phyloP scores from a whole-genome alignment of 139 green algal species.

The Diplosphaera chodatii region DNA sequence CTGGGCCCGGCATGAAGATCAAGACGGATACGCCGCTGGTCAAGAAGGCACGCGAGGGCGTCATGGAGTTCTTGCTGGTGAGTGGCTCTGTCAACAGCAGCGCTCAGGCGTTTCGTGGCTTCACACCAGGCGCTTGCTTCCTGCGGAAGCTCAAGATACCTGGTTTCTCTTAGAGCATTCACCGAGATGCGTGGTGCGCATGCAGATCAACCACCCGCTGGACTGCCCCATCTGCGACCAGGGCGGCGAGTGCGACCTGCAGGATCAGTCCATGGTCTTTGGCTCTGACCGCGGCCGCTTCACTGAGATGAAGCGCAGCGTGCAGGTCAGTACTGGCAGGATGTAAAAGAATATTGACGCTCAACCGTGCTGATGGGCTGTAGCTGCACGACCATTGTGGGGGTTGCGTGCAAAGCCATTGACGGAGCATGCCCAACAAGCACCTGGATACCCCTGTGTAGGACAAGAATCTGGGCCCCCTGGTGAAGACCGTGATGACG shows the following conservation, averaged over 20 bases:
- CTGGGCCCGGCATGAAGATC: conserved; percentile 91
- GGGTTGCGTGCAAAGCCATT: no score
- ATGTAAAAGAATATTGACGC: no score
- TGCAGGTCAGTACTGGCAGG: conserved; percentile 42
- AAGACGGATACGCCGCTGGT: conserved; percentile 91
- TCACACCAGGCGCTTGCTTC: no score
- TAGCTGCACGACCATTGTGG: no score
- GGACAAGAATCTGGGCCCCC: conserved; percentile 95
- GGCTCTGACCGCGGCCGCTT: conserved; percentile 88
- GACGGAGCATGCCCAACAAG: no score
- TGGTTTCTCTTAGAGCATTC: no score
- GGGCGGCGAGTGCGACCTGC: conserved; percentile 97
- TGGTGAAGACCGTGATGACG: conserved; percentile 99
- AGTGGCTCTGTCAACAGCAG: neutral
- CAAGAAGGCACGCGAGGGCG: conserved; percentile 97
- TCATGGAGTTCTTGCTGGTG: conserved; percentile 99
- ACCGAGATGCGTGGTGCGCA: no score
- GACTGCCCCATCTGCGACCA: conserved; percentile 99
- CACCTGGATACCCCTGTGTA: conserved; percentile 9
- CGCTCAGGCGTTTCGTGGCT: no score
- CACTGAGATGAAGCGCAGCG: conserved; percentile 81
- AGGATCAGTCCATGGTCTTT: conserved; percentile 91
- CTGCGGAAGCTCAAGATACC: no score
- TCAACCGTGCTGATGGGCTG: no score
- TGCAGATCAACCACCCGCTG: conserved; percentile 94